Conservation (phyloP, 345 rosid genomes). For the Combretum micranthum region DNA sequence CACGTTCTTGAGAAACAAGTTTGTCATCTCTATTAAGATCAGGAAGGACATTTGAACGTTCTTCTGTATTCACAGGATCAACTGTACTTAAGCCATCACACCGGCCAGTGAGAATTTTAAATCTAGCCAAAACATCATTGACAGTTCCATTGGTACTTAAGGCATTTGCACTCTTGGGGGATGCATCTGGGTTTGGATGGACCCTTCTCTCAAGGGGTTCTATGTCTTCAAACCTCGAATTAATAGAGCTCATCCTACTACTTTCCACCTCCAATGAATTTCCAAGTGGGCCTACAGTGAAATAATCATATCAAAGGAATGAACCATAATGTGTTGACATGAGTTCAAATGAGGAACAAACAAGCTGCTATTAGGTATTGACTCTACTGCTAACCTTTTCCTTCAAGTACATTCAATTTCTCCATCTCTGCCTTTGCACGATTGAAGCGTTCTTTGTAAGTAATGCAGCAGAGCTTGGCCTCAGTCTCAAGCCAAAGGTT, state of each 20-base stretch:
- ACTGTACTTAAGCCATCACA: background rate
- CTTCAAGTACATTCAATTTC: conserved; percentile 22
- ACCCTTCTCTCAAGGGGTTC: background rate
- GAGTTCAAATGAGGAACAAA: conserved; percentile 1
- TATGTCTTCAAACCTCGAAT: background rate
- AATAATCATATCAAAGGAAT: background rate
- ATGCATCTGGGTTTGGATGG: background rate
- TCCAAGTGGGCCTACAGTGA: conserved; percentile 1
- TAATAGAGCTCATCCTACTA: background rate
- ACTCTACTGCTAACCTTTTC: conserved; percentile 27
- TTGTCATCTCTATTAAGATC: background rate
- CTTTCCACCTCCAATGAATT: background rate
- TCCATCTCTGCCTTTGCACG: conserved; percentile 53
- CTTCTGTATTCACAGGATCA: background rate
- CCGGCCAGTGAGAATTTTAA: background rate
- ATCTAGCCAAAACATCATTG: background rate
- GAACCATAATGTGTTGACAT: background rate
- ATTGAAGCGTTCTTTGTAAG: conserved; percentile 59
- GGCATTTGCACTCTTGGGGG: background rate
- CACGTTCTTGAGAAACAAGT: background rate
- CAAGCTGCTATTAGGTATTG: background rate
- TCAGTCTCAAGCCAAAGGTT: conserved; percentile 97
- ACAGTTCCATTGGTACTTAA: background rate
- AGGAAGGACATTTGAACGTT: background rate
- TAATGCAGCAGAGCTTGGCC: conserved; percentile 66